Conservation (phyloP, 2,329 filamentous ascomycete genomes). For the Cyphellophora attinorum region DNA sequence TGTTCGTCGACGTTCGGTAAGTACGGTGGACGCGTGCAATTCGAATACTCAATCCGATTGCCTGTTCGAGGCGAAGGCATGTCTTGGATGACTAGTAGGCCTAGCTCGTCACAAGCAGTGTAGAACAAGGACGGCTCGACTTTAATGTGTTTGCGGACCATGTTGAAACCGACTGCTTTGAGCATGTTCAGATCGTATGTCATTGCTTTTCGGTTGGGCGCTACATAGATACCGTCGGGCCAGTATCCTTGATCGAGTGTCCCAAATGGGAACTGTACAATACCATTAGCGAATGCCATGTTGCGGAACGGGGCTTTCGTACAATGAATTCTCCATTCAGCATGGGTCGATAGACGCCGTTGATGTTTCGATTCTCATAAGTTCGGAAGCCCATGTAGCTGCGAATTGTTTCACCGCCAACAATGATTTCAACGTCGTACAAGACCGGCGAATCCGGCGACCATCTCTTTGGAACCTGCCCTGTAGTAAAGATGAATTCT, state of each 20-base stretch:
- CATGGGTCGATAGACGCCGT: conserved; percentile 34
- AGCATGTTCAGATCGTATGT: conserved; percentile 54
- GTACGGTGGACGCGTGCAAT: neutral
- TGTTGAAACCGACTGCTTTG: conserved; percentile 60
- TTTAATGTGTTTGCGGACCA: conserved; percentile 63
- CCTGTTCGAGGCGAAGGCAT: conserved; percentile 40
- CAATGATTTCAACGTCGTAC: conserved; percentile 54
- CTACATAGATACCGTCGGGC: conserved; percentile 59
- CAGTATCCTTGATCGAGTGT: conserved; percentile 63
- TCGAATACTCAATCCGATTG: conserved; percentile 26
- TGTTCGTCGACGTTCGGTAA: conserved; percentile 42
- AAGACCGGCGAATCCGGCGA: conserved; percentile 53
- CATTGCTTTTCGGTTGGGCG: conserved; percentile 60
- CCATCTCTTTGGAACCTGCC: conserved; percentile 45
- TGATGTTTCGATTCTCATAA: conserved; percentile 45
- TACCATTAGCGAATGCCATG: conserved; percentile 41
- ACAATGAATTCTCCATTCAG: neutral
- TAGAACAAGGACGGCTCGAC: conserved; percentile 60
- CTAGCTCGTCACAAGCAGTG: conserved; percentile 56
- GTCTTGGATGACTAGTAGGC: conserved; percentile 59
- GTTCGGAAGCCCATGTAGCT: conserved; percentile 65
- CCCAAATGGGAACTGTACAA: conserved; percentile 59
- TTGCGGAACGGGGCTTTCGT: neutral
- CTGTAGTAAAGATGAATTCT: neutral
- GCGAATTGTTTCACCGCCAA: conserved; percentile 39